Conservation (phyloP, 495 filamentous ascomycete species). For the Trichoderma gamsii region DNA sequence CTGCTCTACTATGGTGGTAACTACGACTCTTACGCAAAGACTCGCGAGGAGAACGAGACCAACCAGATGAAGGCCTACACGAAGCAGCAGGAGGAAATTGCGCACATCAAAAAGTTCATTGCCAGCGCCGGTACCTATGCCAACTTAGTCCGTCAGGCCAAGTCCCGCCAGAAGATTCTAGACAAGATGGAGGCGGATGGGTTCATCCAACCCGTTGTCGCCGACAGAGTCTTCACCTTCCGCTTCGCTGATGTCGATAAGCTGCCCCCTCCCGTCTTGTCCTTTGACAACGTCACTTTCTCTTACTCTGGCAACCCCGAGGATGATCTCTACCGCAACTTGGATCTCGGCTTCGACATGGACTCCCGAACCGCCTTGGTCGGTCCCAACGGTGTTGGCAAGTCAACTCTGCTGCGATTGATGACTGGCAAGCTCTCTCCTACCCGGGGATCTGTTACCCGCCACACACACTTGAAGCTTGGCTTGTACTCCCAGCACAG, state of each 20-base stretch:
- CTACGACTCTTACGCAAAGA: constrained; percentile 98
- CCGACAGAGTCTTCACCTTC: constrained; percentile 93
- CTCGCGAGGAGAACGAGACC: constrained; percentile 83
- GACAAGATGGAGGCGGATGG: constrained; percentile 99
- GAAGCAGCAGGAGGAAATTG: constrained; percentile 99
- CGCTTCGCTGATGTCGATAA: constrained; percentile 98
- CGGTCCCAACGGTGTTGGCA: constrained; percentile 98
- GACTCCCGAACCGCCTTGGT: constrained; percentile 95
- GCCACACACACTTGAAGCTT: constrained; percentile 97
- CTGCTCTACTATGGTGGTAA: constrained; percentile 99
- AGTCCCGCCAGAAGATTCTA: constrained; percentile 98
- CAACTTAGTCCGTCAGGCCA: constrained; percentile 97
- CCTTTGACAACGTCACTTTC: constrained; percentile 95
- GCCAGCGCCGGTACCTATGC: constrained; percentile 99
- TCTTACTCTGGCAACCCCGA: constrained; percentile 86
- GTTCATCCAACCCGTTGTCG: constrained; percentile 83
- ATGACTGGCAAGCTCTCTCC: constrained; percentile 96
- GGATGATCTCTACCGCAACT: constrained; percentile 91
- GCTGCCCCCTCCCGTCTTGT: constrained; percentile 90
- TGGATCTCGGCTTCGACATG: constrained; percentile 99
- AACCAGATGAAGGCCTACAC: constrained; percentile 98
- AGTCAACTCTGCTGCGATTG: constrained; percentile 94
- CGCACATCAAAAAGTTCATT: constrained; percentile 99
- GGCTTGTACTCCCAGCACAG: constrained; percentile 98
- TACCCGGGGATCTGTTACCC: constrained; percentile 70